Conservation (phyloP, 306 rosid species). For the Luffa acutangula region DNA sequence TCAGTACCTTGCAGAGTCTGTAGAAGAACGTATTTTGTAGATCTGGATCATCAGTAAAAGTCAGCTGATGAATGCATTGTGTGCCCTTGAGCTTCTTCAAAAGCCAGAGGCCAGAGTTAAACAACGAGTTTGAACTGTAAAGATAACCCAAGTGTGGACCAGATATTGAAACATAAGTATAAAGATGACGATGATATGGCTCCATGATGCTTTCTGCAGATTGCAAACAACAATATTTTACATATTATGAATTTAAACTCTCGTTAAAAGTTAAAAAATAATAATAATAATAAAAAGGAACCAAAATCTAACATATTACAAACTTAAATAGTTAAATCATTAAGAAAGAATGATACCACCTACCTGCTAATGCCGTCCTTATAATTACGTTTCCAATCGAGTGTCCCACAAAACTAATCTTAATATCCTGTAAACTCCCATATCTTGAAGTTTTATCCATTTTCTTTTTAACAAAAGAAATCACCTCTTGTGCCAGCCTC, state of each 20-base stretch:
- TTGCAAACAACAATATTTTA: constrained; percentile 4
- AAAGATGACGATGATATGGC: constrained; percentile 58
- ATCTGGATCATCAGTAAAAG: constrained; percentile 87
- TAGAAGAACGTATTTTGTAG: constrained; percentile 76
- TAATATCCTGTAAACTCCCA: constrained; percentile 53
- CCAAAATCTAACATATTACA: constrained; percentile 14
- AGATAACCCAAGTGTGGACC: constrained; percentile 98
- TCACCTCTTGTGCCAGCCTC: constrained; percentile 79
- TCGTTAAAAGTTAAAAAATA: neutral
- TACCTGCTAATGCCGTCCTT: constrained; percentile 88
- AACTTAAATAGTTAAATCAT: constrained; percentile 10
- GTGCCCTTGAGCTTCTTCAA: constrained; percentile 80
- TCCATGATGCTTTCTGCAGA: constrained; percentile 78
- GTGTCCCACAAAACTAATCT: constrained; percentile 91
- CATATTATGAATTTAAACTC: neutral
- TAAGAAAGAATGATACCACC: constrained; percentile 8
- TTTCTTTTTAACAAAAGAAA: constrained; percentile 59
- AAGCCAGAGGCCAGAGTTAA: constrained; percentile 93
- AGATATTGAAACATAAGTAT: constrained; percentile 80
- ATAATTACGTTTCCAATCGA: constrained; percentile 91
- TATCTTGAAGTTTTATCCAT: constrained; percentile 64
- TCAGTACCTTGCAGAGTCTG: constrained; percentile 69
- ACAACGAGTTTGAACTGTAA: constrained; percentile 85
- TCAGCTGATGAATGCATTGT: constrained; percentile 88
- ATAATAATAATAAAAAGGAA: neutral